Base-by-base conservation (phyloP, 306 rosid genomes). In the Ammopiptanthus mongolicus region DNA sequence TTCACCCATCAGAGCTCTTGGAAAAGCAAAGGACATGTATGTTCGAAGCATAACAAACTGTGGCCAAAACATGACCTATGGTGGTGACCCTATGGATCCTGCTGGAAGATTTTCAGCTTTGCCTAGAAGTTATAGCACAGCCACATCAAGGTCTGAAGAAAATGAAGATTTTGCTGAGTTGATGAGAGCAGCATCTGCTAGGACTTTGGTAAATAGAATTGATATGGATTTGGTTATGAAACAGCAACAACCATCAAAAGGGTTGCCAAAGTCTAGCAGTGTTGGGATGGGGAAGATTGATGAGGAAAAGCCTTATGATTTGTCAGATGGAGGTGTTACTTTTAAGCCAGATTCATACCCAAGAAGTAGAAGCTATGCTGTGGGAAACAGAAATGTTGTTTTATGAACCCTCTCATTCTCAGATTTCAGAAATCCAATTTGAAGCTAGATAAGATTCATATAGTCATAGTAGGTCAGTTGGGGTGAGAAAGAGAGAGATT, bases 271-370 rank as follows among this genome's bases (percentile, higher is more conserved):
- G 80, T 63, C 84, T 28, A 23, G 77, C 8, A 92, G 92, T 48
- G 96, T 88, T 14, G 89, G 89, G 1, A 90, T 92, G 97, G 83
- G 84, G 0, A 69, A 17, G 69, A 90, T 92, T 23, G 97, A 90
- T 46, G 96, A 92, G 66, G 96, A 92, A 3, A 71, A 6, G 14
- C 73, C 93, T 13, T 61, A 23, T 61, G 96, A 91, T 5, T 69
- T 76, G 34, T 62, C 76, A 0, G 82, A 80, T 11, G 42, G 50
- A 0, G 73, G n/a, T 39, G 75, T 22, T 44, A 69, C 15, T 15
- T 18, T 3, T 63, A 78, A 28, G 10, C 53, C 70, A 0, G 75
- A 78, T 11, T 68, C 72, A 1, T 71, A 78, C 69, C 91, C 96
- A 0, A 84, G 93, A 55, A 90, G 93, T 72, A 86, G 76, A 80